Evolutionary conservation across 2,329 filamentous ascomycete genomes (phyloP), one percentile per base, ranked within the genome.

Genomic region (Ceratocystis albifundus): DNA sequence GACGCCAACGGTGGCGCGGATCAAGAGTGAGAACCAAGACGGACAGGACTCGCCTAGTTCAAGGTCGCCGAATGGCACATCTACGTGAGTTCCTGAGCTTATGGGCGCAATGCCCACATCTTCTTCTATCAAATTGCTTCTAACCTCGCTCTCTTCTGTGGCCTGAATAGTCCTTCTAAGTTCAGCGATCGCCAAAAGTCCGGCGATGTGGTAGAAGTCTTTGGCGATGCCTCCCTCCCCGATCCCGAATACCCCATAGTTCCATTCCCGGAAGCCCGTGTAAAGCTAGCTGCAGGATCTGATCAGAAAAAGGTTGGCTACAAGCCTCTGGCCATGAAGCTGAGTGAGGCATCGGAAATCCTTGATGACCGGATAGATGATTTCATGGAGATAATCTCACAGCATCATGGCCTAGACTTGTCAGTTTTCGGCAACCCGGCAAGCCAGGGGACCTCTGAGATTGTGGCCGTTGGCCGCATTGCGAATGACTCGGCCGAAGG

Each of bases 341-440:
- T 94, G 5, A 92, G 90, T 4, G 92, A 96, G 74, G 86, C 90
- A 0, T 96, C 93, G 3, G 92, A 96, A 74, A 89, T 96, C 57
- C 82, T 97, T 6, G 94, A 99, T 76, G 93, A 97, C 75, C 83
- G 91, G 71, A 96, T 99, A 77, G 91, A 97, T 71, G 90, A 92
- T 69, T 96, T 96, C 72, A 81, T 85, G 68, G 77, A 79, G n/a
- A 75, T 91, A 1, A 80, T 96, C 4, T 86, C 89, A 75, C 83
- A 87, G 66, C 80, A 91, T 70, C 84, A 96, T 75, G 79, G 83
- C 15, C 79, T 96, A 4, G 89, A 94, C 20, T 87, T 94, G 68
- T 82, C 84, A 20, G 88, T 84, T 0, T 95, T 99, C 74, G 92
- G 92, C 61, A 96, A 89, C 73, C 90, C 94, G 12, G 89, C 90